Percentiles rank a stretch among this genome's conserved stretches.
Evolutionary conservation across 495 filamentous ascomycete genomes (phyloP).

Genomic region (Daldinia bambusicola): DNA sequence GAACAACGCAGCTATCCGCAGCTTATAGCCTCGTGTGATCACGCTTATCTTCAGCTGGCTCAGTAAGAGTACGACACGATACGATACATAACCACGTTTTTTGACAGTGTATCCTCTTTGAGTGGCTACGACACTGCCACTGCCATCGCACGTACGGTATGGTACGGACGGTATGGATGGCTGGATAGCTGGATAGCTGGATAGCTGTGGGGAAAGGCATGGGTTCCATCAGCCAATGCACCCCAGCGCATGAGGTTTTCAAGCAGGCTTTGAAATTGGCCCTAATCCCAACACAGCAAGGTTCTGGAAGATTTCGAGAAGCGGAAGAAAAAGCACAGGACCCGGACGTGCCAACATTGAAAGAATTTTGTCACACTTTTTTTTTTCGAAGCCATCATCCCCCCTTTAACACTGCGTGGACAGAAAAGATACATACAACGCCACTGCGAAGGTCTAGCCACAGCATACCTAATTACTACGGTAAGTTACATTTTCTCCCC

Average conservation of each 20-base stretch:
- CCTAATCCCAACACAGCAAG: constrained; percentile 28
- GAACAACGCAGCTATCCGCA: constrained; percentile 29
- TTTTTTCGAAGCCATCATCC: constrained; percentile 9
- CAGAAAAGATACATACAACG: constrained; percentile 1
- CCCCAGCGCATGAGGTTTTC: constrained; percentile 42
- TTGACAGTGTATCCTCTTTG: constrained; percentile 18
- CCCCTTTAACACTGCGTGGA: constrained; percentile 2
- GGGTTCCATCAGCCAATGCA: constrained; percentile 37
- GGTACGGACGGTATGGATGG: constrained; percentile 16
- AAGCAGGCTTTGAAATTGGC: constrained; percentile 39
- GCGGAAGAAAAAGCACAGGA: constrained; percentile 14
- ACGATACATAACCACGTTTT: constrained; percentile 34
- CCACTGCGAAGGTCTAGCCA: neutral
- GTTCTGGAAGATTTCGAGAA: constrained; percentile 47
- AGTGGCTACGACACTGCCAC: constrained; percentile 35
- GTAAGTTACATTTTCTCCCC: constrained; percentile 25
- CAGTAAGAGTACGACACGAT: constrained; percentile 32
- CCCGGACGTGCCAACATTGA: constrained; percentile 28
- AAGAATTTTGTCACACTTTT: constrained; percentile 14
- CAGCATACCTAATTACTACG: constrained; percentile 20
- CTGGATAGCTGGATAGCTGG: constrained; percentile 26
- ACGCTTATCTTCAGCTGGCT: constrained; percentile 22
- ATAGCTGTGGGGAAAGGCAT: constrained; percentile 35
- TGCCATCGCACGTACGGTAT: constrained; percentile 20
- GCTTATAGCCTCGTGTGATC: constrained; percentile 12